A percentile compares a stretch with the other conserved stretches of the same genome.
phyloP scores from a whole-genome alignment of 495 filamentous ascomycete species.

The Bryoglossum gracile region DNA sequence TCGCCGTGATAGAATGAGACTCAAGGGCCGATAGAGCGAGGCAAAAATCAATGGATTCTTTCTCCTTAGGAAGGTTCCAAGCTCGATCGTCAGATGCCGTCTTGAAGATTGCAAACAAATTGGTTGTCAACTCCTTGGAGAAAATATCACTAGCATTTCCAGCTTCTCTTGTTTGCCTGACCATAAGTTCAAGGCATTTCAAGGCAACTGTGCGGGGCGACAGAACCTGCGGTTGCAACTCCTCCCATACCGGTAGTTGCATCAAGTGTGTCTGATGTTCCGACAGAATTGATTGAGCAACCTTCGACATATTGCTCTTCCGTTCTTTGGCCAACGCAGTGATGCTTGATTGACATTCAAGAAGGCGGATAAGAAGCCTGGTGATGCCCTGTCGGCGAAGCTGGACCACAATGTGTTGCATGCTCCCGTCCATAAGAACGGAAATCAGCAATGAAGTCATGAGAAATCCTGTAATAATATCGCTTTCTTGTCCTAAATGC shows the following conservation, averaged over 20 bases:
- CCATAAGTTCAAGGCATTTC: slow-evolving; percentile 54
- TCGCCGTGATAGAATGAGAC: slow-evolving; percentile 38
- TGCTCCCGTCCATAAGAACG: slow-evolving; percentile 43
- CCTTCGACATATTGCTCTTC: slow-evolving; percentile 61
- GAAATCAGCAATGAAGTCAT: slow-evolving; percentile 48
- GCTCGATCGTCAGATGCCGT: slow-evolving; percentile 8
- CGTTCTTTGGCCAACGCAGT: slow-evolving; percentile 49
- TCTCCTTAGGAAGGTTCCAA: slow-evolving; percentile 27
- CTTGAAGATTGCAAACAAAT: slow-evolving; percentile 43
- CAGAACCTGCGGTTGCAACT: slow-evolving; percentile 40
- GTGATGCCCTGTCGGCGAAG: slow-evolving; percentile 43
- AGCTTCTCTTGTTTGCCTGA: slow-evolving; percentile 43
- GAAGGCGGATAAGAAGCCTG: slow-evolving; percentile 43
- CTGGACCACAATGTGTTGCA: slow-evolving; percentile 42
- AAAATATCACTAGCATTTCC: slow-evolving; percentile 45
- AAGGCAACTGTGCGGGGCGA: slow-evolving; percentile 58
- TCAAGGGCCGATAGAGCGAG: slow-evolving; percentile 59
- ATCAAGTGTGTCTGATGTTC: slow-evolving; percentile 43
- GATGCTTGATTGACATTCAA: slow-evolving; percentile 48
- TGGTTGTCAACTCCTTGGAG: slow-evolving; percentile 39
- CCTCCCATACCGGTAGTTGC: slow-evolving; percentile 49
- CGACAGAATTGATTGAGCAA: slow-evolving; percentile 44
- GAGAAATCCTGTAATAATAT: slow-evolving; percentile 51
- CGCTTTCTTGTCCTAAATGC: slow-evolving; percentile 42
- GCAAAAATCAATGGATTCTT: slow-evolving; percentile 28